Evolutionary conservation across 129 eudicot genomes (phyloP).

Genomic region (Heracleum sosnowskyi): DNA sequence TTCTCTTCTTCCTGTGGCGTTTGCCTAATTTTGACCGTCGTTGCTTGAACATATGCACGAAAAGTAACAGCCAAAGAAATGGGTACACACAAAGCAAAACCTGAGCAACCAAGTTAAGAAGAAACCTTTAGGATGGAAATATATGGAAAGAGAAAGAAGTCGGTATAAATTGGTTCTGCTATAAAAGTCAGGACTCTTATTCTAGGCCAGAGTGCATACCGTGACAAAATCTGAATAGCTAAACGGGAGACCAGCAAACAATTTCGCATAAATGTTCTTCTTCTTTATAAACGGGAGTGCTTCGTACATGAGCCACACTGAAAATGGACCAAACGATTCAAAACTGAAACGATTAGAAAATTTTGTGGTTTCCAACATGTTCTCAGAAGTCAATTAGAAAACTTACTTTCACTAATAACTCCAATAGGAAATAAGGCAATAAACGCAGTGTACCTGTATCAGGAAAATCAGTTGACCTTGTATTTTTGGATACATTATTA

Average conservation of each 20-base stretch:
- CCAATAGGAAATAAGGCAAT: constrained; percentile 74
- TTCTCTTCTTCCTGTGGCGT: constrained; percentile 39
- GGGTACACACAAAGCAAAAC: constrained; percentile 69
- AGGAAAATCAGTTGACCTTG: neutral
- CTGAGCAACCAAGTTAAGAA: constrained; percentile 23
- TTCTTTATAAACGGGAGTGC: constrained; percentile 72
- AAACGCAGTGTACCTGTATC: constrained; percentile 76
- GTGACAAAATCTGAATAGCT: constrained; percentile 57
- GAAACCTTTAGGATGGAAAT: neutral
- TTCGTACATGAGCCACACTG: constrained; percentile 95
- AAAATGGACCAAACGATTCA: constrained; percentile 5
- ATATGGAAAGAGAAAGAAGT: neutral
- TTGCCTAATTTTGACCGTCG: constrained; percentile 62
- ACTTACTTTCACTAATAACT: constrained; percentile 77
- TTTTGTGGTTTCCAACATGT: neutral
- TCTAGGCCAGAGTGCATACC: constrained; percentile 33
- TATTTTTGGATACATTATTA: neutral
- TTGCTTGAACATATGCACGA: constrained; percentile 80
- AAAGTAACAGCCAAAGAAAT: constrained; percentile 76
- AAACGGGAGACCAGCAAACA: constrained; percentile 52
- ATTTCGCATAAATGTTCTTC: constrained; percentile 51
- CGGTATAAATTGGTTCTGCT: neutral
- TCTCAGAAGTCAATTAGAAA: neutral
- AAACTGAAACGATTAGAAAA: neutral
- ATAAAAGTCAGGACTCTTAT: neutral